Evolutionary conservation across 805 yeast genomes (phyloP).

Genomic region (Candida coleopterorum): DNA sequence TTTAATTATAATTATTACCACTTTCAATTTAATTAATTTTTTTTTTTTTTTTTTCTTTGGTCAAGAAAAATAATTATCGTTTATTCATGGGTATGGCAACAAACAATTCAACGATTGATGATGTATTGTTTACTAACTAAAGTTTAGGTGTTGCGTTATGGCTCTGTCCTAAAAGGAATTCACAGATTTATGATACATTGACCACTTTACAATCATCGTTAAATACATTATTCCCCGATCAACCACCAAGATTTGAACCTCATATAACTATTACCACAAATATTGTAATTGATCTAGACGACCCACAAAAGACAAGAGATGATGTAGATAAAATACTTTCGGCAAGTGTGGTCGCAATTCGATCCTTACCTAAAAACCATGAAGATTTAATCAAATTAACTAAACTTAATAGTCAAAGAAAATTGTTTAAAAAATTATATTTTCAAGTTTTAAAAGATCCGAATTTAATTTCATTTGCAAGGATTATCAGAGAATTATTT

Average conservation of each 20-base stretch:
- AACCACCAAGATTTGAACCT: slow-evolving; percentile 64
- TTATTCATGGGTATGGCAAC: slow-evolving; percentile 15
- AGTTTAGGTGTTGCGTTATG: slow-evolving; percentile 56
- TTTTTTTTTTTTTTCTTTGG: too few relatives aligned
- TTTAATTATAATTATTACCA: neutral
- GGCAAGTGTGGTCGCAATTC: slow-evolving; percentile 53
- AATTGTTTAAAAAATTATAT: slow-evolving; percentile 50
- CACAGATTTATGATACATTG: slow-evolving; percentile 52
- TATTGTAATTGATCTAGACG: slow-evolving; percentile 38
- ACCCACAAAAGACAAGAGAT: slow-evolving; percentile 36
- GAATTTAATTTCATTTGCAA: slow-evolving; percentile 47
- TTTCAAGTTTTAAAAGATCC: slow-evolving; percentile 43
- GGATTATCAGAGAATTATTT: slow-evolving; percentile 53
- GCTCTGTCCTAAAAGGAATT: slow-evolving; percentile 62
- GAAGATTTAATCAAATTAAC: slow-evolving; percentile 37
- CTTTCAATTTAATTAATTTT: neutral
- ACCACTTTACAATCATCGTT: slow-evolving; percentile 58
- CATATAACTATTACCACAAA: slow-evolving; percentile 74
- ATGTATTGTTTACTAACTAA: slow-evolving; percentile 8
- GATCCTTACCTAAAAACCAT: slow-evolving; percentile 38
- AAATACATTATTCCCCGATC: slow-evolving; percentile 65
- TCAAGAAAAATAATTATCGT: too few relatives aligned
- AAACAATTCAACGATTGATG: too few relatives aligned
- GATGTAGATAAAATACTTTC: slow-evolving; percentile 58
- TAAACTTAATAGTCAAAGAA: slow-evolving; percentile 43